Evolutionary conservation across 192 early-diverging fungal species (phyloP).

Genomic region (Gigaspora rosea): DNA sequence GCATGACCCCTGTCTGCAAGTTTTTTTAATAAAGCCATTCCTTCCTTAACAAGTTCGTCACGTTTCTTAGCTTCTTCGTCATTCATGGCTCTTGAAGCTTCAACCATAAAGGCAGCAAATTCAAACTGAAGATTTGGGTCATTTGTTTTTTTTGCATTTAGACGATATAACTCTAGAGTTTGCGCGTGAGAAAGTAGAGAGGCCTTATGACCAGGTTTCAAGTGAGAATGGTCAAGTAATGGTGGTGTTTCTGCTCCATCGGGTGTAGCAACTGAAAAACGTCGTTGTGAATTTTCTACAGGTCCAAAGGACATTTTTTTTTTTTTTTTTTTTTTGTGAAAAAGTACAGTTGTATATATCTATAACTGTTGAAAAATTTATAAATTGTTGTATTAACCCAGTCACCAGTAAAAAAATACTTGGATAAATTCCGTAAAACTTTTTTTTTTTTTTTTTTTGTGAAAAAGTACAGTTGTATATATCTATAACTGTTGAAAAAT

Average conservation of each 20-base stretch:
- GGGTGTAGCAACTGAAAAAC: too few relatives aligned
- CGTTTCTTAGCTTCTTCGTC: constrained; percentile 49
- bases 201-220: constrained; percentile 59
- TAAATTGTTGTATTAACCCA: too few relatives aligned
- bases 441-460: too few relatives aligned
- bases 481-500: too few relatives aligned
- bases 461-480: too few relatives aligned
- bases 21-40: constrained; percentile 63
- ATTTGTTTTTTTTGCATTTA: constrained; percentile 68
- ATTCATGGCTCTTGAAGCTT: constrained; percentile 49
- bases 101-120: constrained; percentile 69
- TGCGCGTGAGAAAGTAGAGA: constrained; percentile 56
- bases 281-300: too few relatives aligned
- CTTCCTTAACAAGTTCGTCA: constrained; percentile 66
- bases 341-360: too few relatives aligned
- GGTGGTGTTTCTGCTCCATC: neutral
- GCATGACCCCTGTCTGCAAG: constrained; percentile 59
- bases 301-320: too few relatives aligned
- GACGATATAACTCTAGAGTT: constrained; percentile 61
- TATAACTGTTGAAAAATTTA: too few relatives aligned
- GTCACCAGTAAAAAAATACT: too few relatives aligned
- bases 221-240: constrained; percentile 56
- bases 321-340: too few relatives aligned
- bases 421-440: too few relatives aligned
- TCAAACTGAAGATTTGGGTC: constrained; percentile 64